Conservation (phyloP, 192 early-diverging fungal genomes). For the Coemansia sp. region DNA sequence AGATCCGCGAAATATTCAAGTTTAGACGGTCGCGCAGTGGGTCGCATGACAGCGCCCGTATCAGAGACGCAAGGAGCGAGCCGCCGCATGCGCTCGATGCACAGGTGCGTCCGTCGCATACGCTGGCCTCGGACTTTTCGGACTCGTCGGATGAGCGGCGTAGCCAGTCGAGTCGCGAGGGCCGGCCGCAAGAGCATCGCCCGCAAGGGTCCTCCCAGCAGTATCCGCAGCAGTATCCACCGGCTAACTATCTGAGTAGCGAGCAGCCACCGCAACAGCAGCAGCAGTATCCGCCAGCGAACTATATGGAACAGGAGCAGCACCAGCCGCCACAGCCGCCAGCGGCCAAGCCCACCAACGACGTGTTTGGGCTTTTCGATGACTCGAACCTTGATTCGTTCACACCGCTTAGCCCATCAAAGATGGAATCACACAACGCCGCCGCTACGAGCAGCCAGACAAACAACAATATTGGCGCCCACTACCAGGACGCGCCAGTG, state of each 20-base stretch:
- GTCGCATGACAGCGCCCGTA: background rate
- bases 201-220: too few species aligned
- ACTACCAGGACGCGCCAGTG: too few species aligned
- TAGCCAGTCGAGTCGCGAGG: background rate
- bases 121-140: conserved; percentile 46
- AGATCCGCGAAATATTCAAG: conserved; percentile 39
- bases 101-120: background rate
- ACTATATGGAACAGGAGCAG: background rate
- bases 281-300: background rate
- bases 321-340: background rate
- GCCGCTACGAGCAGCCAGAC: too few species aligned
- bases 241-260: too few species aligned
- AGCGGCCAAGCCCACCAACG: background rate
- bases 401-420: conserved; percentile 19
- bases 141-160: background rate
- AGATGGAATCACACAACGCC: too few species aligned
- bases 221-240: too few species aligned
- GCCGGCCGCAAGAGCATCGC: background rate
- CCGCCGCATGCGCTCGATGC: background rate
- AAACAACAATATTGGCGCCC: too few species aligned
- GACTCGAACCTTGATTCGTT: conserved; percentile 9
- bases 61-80: background rate
- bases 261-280: too few species aligned
- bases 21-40: background rate
- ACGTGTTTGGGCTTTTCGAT: conserved; percentile 5